Conservation (phyloP, 805 yeast species). For the Nakazawaea ambrosiae region DNA sequence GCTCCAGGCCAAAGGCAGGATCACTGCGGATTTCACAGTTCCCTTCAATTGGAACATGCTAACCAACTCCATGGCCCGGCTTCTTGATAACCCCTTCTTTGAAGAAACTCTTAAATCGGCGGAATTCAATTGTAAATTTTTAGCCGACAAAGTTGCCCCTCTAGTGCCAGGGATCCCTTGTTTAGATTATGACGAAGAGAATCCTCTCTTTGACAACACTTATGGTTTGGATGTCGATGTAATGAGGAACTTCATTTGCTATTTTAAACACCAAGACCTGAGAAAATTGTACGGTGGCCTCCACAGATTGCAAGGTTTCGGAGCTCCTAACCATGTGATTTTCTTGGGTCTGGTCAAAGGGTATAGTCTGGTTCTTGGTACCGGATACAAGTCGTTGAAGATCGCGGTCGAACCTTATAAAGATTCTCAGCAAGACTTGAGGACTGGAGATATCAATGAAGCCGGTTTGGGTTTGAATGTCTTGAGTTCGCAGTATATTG, state of each 20-base stretch:
- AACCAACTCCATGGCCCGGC: background rate
- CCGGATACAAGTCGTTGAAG: background rate
- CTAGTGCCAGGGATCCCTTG: too few species aligned
- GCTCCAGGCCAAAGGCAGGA: background rate
- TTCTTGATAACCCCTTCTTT: slow-evolving; percentile 2
- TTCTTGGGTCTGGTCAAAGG: slow-evolving; percentile 5
- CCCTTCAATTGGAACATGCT: slow-evolving; percentile 12
- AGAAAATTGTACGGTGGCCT: slow-evolving; percentile 2
- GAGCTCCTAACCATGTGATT: slow-evolving; percentile 1
- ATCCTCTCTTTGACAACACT: too few species aligned
- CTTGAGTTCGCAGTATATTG: background rate
- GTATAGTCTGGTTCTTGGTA: slow-evolving; percentile 1
- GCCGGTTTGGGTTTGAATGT: background rate
- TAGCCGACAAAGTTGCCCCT: too few species aligned
- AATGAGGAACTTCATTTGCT: background rate
- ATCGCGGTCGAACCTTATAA: background rate
- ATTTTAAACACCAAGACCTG: slow-evolving; percentile 1
- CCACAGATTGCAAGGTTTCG: slow-evolving; percentile 1
- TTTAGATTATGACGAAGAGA: too few species aligned
- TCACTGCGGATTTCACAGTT: background rate
- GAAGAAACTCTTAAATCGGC: too few species aligned
- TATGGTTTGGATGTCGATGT: slow-evolving; percentile 1
- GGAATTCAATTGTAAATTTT: too few species aligned
- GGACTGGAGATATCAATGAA: background rate
- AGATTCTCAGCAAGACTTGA: background rate